Conservation (phyloP, 2,329 filamentous ascomycete species). For the Sporothrix euskadiensis region DNA sequence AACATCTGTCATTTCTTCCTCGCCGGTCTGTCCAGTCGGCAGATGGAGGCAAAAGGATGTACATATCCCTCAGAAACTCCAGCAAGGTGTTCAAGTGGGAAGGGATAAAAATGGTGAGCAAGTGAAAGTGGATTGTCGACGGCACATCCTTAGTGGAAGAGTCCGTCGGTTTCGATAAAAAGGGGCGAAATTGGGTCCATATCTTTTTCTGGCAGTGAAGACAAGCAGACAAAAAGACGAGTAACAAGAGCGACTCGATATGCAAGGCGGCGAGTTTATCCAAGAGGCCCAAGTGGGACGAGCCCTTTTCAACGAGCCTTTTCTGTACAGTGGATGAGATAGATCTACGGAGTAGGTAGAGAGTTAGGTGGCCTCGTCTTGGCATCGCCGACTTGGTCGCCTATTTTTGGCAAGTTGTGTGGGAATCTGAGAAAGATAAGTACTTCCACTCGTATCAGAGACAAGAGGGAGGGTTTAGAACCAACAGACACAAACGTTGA, state of each 20-base stretch:
- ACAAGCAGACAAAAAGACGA: background rate
- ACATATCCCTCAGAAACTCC: background rate
- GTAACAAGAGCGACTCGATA: background rate
- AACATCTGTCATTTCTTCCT: background rate
- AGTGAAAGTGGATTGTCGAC: constrained; percentile 5
- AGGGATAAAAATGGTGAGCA: background rate
- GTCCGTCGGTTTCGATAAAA: constrained; percentile 16
- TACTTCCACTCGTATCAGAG: background rate
- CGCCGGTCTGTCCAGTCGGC: background rate
- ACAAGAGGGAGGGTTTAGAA: background rate
- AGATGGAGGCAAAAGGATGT: background rate
- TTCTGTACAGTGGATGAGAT: background rate
- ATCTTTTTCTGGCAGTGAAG: background rate
- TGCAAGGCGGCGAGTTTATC: background rate
- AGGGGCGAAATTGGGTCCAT: constrained; percentile 1
- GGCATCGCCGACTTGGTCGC: background rate
- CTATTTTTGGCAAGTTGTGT: background rate
- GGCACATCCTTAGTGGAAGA: constrained; percentile 4
- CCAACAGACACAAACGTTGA: background rate
- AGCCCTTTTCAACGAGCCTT: background rate
- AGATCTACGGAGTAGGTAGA: no score
- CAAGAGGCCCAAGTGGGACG: background rate
- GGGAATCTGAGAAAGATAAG: background rate
- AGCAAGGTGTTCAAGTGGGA: background rate
- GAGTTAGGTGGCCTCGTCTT: background rate